These are phyloP conservation scores for Alternaria gaisen DNA, from an alignment of 2,329 filamentous ascomycete species.

Conservation along the genomic window DNA sequence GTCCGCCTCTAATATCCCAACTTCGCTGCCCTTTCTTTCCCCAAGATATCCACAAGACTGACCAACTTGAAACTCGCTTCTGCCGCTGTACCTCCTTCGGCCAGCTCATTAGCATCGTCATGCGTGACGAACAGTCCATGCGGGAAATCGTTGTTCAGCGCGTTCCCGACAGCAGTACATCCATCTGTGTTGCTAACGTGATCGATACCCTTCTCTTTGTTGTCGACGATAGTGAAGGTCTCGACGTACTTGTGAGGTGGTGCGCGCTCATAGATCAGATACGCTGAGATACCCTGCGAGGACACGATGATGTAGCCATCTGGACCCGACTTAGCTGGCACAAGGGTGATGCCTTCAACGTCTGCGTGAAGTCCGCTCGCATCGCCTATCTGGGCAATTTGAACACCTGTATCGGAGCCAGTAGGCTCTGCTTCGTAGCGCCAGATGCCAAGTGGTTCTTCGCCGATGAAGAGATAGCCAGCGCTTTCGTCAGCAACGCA, in stretches of 20 bases:
- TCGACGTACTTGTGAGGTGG: constrained; percentile 60
- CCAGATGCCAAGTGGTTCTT: constrained; percentile 63
- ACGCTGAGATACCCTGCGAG: constrained; percentile 63
- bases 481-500: constrained; percentile 63
- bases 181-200: constrained; percentile 65
- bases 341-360: constrained; percentile 63
- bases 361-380: constrained; percentile 59
- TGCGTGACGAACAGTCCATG: constrained; percentile 61
- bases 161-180: constrained; percentile 57
- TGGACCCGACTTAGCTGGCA: constrained; percentile 56
- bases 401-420: constrained; percentile 45
- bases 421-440: constrained; percentile 62
- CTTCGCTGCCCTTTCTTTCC: constrained; percentile 27
- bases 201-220: constrained; percentile 56
- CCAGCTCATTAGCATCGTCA: constrained; percentile 63
- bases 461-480: constrained; percentile 61
- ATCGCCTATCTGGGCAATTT: constrained; percentile 56
- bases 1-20: constrained; percentile 30
- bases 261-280: constrained; percentile 61
- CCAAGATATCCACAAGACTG: constrained; percentile 39
- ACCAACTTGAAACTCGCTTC: constrained; percentile 62
- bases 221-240: constrained; percentile 59
- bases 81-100: constrained; percentile 56
- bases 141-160: constrained; percentile 50
- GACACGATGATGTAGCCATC: constrained; percentile 63